Percentiles rank a stretch among this genome's conserved stretches.
These are phyloP conservation scores for Xylariaceae sp. DNA, from an alignment of 2,329 filamentous ascomycete genomes.

Conservation along the genomic window DNA sequence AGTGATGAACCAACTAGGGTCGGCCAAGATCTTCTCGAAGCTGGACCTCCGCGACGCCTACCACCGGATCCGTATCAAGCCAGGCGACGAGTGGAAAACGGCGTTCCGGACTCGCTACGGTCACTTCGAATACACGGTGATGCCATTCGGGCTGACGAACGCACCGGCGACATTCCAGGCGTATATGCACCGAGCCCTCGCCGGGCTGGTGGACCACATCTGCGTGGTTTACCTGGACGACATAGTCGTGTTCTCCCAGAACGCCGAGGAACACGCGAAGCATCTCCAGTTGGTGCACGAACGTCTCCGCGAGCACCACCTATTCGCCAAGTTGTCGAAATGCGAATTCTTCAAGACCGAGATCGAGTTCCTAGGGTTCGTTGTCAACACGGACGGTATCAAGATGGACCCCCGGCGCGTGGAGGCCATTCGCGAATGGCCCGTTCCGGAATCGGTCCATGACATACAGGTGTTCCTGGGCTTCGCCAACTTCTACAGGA, in stretches of 20 bases:
- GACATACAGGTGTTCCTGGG: too few relatives aligned
- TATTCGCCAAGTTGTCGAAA: constrained; percentile 27
- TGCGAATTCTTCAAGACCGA: constrained; percentile 30
- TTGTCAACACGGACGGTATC: too few relatives aligned
- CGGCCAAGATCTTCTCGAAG: constrained; percentile 1
- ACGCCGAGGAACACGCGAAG: constrained; percentile 23
- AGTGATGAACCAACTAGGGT: neutral
- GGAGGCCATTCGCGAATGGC: too few relatives aligned
- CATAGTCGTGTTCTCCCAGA: constrained; percentile 28
- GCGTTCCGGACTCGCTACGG: too few relatives aligned
- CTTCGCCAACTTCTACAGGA: constrained; percentile 32
- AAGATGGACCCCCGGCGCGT: too few relatives aligned
- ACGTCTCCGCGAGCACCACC: neutral
- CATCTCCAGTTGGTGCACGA: constrained; percentile 25
- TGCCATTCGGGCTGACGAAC: constrained; percentile 22
- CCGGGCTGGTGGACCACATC: too few relatives aligned
- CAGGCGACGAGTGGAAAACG: too few relatives aligned
- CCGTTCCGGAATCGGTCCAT: too few relatives aligned
- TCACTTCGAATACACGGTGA: constrained; percentile 31
- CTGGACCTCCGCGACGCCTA: neutral
- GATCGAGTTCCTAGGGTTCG: constrained; percentile 33
- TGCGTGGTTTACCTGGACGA: constrained; percentile 26
- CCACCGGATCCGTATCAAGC: constrained; percentile 18
- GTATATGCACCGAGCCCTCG: too few relatives aligned
- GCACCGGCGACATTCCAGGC: neutral